phyloP scores from a whole-genome alignment of 768 basidiomycete species.

The Paxillus rubicundulus region DNA sequence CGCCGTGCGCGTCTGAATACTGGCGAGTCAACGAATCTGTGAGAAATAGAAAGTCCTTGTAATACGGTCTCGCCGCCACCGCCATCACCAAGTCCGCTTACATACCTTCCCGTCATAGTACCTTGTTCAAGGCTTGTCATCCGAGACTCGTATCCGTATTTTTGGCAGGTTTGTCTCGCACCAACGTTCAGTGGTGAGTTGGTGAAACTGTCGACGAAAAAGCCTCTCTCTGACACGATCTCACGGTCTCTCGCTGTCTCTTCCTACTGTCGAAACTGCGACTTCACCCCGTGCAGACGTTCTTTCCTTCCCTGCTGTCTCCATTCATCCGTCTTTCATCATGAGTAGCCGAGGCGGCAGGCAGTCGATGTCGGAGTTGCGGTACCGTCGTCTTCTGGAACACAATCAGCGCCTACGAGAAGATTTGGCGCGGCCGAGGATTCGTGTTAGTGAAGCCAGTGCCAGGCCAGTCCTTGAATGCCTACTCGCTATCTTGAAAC shows the following conservation, averaged over 20 bases:
- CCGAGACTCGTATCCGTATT: not conserved
- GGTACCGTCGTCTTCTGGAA: conserved; percentile 72
- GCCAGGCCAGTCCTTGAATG: conserved; percentile 46
- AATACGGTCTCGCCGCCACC: conserved; percentile 7
- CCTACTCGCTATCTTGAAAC: not conserved
- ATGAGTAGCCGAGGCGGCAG: conserved; percentile 66
- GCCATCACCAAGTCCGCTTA: conserved; percentile 1
- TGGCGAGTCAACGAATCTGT: conserved; percentile 1
- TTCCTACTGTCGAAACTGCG: not conserved
- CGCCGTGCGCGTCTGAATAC: too few species aligned
- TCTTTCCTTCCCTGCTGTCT: not conserved
- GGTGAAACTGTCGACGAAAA: not conserved
- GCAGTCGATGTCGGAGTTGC: conserved; percentile 78
- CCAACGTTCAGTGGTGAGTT: not conserved
- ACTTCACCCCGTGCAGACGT: not conserved
- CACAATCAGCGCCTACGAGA: conserved; percentile 73
- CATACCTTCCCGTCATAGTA: conserved; percentile 5
- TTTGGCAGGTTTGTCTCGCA: not conserved
- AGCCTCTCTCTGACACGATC: conserved; percentile 3
- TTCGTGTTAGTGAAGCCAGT: conserved; percentile 71
- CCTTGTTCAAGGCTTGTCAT: not conserved
- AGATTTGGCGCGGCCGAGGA: conserved; percentile 67
- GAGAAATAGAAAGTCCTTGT: conserved; percentile 23
- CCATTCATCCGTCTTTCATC: conserved; percentile 9
- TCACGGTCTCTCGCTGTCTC: conserved; percentile 1